Base-by-base conservation (phyloP, 2,329 filamentous ascomycete species). In the Chalaropsis ovoidea region DNA sequence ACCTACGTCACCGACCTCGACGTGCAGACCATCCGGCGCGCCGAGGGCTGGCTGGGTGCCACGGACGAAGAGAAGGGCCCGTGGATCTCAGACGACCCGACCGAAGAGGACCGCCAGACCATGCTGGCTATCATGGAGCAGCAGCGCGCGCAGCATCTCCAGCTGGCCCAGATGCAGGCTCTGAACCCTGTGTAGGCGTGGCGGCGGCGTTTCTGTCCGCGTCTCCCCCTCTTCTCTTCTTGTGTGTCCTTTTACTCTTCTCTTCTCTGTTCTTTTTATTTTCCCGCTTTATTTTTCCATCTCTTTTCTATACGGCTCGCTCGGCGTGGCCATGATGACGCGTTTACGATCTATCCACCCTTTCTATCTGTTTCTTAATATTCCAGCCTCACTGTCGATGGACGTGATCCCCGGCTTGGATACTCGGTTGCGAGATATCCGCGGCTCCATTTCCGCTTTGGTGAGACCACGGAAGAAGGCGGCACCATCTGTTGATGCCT, bases 1-100 rank as follows among this genome's bases (percentile, higher is more conserved):
- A 81, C 84, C 0, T 97, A 95, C 73, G 86, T 96, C 47, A 97
- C 93, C 6, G 94, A 97, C 73, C 81, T 99, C 56, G 94, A 97
- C 72, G 84, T 96, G 62, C 87, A 94, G 78, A 96, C 92, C 1
- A 75, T 97, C 73, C 87, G 88, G 75, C 84, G 93, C 41, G 90
- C 92, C n/a, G 85, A 95, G 70, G 93, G 88, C 35, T 86, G 97
- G 72, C 86, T 86, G 70, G 81, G 81, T 68, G 87, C 91, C 4
- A 93, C 88, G 0, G 85, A 88, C 0, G 90, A 93, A 70, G 92
- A 96, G 80, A 92, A 90, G 75, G 93, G 92, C 0, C 82, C 86
- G 7, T 96, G 90, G 89, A 76, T 91, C 66, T 85, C 85, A 0
- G 86, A 91, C 69, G 87, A 90, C 72, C 82, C 86, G 2, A 84